Percentiles rank a stretch among this genome's conserved stretches.
phyloP scores from a whole-genome alignment of 352 stramenopile species.

The Pythium vanterpoolii region DNA sequence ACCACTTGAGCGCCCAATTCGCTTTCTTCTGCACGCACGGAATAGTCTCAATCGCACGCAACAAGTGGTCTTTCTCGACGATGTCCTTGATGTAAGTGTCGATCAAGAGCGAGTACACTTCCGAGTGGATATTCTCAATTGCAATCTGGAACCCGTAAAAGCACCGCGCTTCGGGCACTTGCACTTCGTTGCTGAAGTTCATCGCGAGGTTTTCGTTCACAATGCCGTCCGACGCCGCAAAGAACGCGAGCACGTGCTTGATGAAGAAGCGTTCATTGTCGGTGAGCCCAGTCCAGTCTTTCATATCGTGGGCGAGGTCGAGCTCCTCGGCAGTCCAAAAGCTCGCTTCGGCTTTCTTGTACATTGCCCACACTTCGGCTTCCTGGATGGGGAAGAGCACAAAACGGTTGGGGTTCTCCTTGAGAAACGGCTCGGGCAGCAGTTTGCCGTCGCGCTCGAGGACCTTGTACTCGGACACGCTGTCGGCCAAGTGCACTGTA shows the following conservation, averaged over 20 bases:
- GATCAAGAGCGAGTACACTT: constrained; percentile 99
- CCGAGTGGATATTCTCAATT: constrained; percentile 99
- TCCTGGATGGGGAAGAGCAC: constrained; percentile 98
- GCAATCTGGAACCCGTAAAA: constrained; percentile 99
- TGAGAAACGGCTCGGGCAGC: constrained; percentile 89
- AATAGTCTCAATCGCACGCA: constrained; percentile 98
- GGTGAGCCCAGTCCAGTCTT: constrained; percentile 93
- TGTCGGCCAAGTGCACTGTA: constrained; percentile 5
- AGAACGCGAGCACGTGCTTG: constrained; percentile 98
- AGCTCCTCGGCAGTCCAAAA: constrained; percentile 99
- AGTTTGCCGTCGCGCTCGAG: constrained; percentile 86
- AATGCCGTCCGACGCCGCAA: constrained; percentile 98
- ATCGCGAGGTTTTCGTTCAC: constrained; percentile 99
- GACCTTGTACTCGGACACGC: constrained; percentile 84
- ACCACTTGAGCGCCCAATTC: constrained; percentile 96
- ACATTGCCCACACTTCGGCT: constrained; percentile 98
- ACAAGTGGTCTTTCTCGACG: constrained; percentile 91
- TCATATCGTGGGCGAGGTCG: constrained; percentile 94
- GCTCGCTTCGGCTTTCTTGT: constrained; percentile 99
- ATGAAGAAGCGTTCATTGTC: constrained; percentile 98
- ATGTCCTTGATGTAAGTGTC: constrained; percentile 98
- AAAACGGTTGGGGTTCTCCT: constrained; percentile 96
- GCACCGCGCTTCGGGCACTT: constrained; percentile 95
- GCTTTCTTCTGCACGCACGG: constrained; percentile 98
- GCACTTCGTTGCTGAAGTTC: constrained; percentile 98